Percentiles rank a stretch among this genome's conserved stretches.
Evolutionary conservation across 169 alveolate species (phyloP).

Genomic region (Plasmodium falciparum): DNA sequence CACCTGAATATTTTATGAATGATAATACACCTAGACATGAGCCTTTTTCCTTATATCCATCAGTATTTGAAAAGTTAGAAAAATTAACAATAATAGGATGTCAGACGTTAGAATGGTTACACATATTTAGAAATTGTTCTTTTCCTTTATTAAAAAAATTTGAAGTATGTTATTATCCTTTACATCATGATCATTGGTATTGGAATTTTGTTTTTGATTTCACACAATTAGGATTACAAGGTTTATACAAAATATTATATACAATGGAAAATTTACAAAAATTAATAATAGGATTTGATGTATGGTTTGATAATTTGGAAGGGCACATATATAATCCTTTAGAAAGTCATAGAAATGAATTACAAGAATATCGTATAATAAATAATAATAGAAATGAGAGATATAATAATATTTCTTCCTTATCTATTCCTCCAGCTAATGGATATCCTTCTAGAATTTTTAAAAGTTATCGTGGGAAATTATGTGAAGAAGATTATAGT

Average conservation of each 20-base stretch:
- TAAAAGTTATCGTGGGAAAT: constrained; percentile 63
- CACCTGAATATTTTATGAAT: constrained; percentile 73
- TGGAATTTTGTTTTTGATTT: constrained; percentile 76
- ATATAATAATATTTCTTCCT: constrained; percentile 18
- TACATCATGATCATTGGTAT: constrained; percentile 77
- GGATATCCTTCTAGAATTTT: constrained; percentile 65
- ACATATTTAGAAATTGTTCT: constrained; percentile 70
- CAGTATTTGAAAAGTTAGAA: constrained; percentile 54
- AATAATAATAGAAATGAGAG: constrained; percentile 7
- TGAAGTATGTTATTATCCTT: constrained; percentile 66
- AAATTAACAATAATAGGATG: constrained; percentile 74
- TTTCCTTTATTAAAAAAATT: constrained; percentile 73
- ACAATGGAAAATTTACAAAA: constrained; percentile 72
- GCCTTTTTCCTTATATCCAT: constrained; percentile 68
- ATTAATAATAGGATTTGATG: constrained; percentile 69
- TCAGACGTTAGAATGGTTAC: constrained; percentile 76
- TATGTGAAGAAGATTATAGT: constrained; percentile 75
- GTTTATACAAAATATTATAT: constrained; percentile 60
- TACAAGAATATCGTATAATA: constrained; percentile 40
- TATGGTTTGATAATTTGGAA: constrained; percentile 49
- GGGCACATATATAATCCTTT: constrained; percentile 67
- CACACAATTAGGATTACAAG: constrained; percentile 69
- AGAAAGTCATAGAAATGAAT: constrained; percentile 63
- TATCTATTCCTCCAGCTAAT: constrained; percentile 67
- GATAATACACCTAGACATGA: constrained; percentile 75